Evolutionary conservation across 1,139 yeast species (phyloP).

Genomic region (Candida frijolesensis): DNA sequence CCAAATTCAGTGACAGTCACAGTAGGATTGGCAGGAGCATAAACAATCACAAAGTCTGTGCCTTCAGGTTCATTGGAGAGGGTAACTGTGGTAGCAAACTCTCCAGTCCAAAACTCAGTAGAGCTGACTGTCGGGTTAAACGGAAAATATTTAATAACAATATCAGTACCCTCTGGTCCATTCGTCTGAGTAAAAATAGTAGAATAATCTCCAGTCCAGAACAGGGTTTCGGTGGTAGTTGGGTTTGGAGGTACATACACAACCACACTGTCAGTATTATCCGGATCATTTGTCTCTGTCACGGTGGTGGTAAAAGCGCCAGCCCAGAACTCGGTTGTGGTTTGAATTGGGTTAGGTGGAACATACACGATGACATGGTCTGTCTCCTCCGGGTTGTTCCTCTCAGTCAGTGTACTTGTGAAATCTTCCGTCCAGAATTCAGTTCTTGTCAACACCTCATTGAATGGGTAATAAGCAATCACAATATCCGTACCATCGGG

Average conservation of each 20-base stretch:
- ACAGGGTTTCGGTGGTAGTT: slow-evolving; percentile 16
- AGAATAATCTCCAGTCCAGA: slow-evolving; percentile 10
- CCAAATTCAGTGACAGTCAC: slow-evolving; percentile 17
- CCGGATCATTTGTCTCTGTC: slow-evolving; percentile 12
- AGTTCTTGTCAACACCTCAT: not conserved
- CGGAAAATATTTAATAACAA: slow-evolving; percentile 23
- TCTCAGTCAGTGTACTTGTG: slow-evolving; percentile 11
- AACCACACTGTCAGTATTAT: slow-evolving; percentile 20
- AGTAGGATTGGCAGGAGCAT: slow-evolving; percentile 19
- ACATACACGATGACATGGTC: slow-evolving; percentile 21
- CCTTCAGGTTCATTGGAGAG: slow-evolving; percentile 12
- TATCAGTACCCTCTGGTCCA: slow-evolving; percentile 17
- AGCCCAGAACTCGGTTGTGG: slow-evolving; percentile 15
- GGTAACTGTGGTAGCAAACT: slow-evolving; percentile 11
- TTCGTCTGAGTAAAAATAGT: slow-evolving; percentile 11
- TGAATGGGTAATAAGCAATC: slow-evolving; percentile 14
- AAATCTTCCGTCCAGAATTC: slow-evolving; percentile 16
- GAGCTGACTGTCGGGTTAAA: slow-evolving; percentile 15
- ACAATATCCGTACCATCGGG: slow-evolving; percentile 17
- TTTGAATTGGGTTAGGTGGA: slow-evolving; percentile 17
- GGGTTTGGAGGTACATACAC: slow-evolving; percentile 21
- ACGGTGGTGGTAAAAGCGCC: slow-evolving; percentile 10
- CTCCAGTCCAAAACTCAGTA: slow-evolving; percentile 16
- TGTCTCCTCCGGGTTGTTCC: slow-evolving; percentile 13
- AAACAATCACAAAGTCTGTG: slow-evolving; percentile 21